These are phyloP conservation scores for Termitomyces sp. DNA, from an alignment of 768 basidiomycete species.

Conservation along the genomic window DNA sequence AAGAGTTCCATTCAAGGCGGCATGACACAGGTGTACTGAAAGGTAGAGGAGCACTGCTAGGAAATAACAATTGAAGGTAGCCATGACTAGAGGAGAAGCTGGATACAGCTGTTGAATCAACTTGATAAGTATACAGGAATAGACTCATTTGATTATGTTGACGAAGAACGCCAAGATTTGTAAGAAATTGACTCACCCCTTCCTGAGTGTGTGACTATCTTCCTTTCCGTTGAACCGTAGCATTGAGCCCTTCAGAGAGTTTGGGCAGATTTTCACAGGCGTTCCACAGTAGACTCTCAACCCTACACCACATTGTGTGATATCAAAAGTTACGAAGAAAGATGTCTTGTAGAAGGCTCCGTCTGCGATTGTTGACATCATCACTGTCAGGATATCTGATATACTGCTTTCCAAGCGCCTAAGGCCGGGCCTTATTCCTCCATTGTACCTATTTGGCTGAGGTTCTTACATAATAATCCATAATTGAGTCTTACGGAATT, in stretches of 20 bases:
- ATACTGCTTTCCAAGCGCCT: too few species aligned
- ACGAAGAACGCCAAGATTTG: not conserved
- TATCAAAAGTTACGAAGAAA: not conserved
- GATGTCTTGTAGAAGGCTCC: not conserved
- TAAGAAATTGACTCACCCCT: not conserved
- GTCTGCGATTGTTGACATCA: too few species aligned
- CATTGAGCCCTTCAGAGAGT: not conserved
- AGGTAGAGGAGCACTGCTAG: constrained; percentile 2
- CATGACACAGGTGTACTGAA: not conserved
- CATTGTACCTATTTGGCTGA: too few species aligned
- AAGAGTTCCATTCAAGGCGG: constrained; percentile 25
- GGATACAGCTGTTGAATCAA: not conserved
- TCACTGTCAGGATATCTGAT: too few species aligned
- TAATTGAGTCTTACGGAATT: too few species aligned
- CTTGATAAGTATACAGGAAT: not conserved
- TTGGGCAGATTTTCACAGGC: constrained; percentile 1
- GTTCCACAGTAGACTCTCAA: not conserved
- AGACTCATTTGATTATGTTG: not conserved
- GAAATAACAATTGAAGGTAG: not conserved
- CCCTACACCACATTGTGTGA: not conserved
- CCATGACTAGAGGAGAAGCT: not conserved
- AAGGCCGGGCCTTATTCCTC: too few species aligned
- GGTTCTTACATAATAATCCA: too few species aligned
- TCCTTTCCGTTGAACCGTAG: not conserved
- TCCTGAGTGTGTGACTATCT: not conserved